Evolutionary conservation across 768 basidiomycete genomes (phyloP).

Genomic region (Leucocoprinus leucothites): DNA sequence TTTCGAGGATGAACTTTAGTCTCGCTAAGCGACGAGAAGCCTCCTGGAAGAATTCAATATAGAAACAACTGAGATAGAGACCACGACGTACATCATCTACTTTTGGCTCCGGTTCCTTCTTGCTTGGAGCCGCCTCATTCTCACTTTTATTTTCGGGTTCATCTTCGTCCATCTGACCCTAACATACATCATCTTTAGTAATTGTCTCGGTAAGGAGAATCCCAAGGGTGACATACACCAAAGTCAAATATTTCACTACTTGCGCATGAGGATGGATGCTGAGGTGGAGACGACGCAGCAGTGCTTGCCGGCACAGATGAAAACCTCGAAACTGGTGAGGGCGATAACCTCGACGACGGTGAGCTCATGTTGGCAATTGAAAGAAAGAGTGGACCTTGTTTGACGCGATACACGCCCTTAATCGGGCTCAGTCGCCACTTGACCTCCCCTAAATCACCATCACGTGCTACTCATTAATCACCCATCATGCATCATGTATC

Average conservation of each 20-base stretch:
- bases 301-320: slow-evolving; percentile 19
- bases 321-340: slow-evolving; percentile 15
- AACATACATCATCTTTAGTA: background rate
- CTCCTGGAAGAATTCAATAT: slow-evolving; percentile 33
- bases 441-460: slow-evolving; percentile 14
- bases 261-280: slow-evolving; percentile 21
- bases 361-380: slow-evolving; percentile 20
- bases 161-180: background rate
- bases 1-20: slow-evolving; percentile 68
- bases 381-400: background rate
- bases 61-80: background rate
- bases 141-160: background rate
- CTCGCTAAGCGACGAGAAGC: slow-evolving; percentile 45
- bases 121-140: background rate
- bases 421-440: slow-evolving; percentile 10
- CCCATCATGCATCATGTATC: background rate
- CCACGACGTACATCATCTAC: slow-evolving; percentile 15
- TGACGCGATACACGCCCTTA: background rate
- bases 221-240: background rate
- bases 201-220: background rate
- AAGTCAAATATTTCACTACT: slow-evolving; percentile 21
- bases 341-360: slow-evolving; percentile 16
- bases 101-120: background rate
- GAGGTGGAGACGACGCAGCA: slow-evolving; percentile 23
- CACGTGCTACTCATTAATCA: background rate